Conservation (phyloP, 1,139 yeast genomes). For the Pichia sp. region DNA sequence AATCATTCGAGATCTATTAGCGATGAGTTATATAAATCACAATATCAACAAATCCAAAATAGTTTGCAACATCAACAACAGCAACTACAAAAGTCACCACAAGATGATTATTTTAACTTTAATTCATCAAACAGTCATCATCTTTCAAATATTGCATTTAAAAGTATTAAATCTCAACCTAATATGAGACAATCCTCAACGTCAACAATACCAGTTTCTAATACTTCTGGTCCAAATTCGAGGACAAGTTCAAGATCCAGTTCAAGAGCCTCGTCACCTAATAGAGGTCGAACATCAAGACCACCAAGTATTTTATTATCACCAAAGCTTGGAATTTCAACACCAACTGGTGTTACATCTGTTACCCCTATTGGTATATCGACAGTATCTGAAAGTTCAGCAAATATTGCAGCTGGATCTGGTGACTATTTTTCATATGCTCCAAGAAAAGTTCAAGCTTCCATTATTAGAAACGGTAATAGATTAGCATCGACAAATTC, state of each 20-base stretch:
- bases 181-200: constrained; percentile 4
- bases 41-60: constrained; percentile 4
- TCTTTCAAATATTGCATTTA: constrained; percentile 10
- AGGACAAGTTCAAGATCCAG: not conserved
- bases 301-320: constrained; percentile 4
- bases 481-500: constrained; percentile 12
- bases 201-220: constrained; percentile 1
- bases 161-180: constrained; percentile 13
- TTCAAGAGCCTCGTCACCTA: constrained; percentile 16
- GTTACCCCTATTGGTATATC: too few species aligned
- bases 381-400: too few species aligned
- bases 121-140: not conserved
- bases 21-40: constrained; percentile 10
- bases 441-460: constrained; percentile 16
- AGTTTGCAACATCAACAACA: not conserved
- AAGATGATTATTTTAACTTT: constrained; percentile 4
- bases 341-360: constrained; percentile 2
- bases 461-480: constrained; percentile 15
- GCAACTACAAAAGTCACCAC: not conserved
- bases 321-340: constrained; percentile 7
- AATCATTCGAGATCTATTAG: constrained; percentile 12
- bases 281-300: constrained; percentile 2
- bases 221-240: not conserved
- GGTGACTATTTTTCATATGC: constrained; percentile 19
- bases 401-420: too few species aligned